These are phyloP conservation scores for Pyrenophora tritici-repentis DNA, from an alignment of 2,329 filamentous ascomycete genomes.

Conservation along the genomic window DNA sequence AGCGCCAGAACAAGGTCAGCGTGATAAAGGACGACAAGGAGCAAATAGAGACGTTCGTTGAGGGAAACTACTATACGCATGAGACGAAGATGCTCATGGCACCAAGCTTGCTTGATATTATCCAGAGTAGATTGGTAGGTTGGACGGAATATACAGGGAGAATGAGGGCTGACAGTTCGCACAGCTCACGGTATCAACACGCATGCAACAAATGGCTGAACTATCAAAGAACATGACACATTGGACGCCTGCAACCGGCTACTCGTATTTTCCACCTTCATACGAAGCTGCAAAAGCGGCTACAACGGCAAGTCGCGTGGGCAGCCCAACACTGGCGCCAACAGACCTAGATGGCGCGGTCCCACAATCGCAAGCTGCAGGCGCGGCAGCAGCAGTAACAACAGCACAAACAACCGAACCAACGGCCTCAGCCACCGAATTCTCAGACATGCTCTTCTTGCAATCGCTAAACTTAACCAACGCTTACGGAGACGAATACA, in stretches of 20 bases:
- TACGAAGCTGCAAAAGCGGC: slow-evolving; percentile 46
- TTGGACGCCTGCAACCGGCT: slow-evolving; percentile 63
- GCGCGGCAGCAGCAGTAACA: slow-evolving; percentile 10
- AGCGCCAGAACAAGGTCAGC: slow-evolving; percentile 55
- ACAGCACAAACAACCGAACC: slow-evolving; percentile 19
- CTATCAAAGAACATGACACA: slow-evolving; percentile 59
- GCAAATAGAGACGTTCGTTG: slow-evolving; percentile 56
- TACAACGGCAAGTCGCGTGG: slow-evolving; percentile 32
- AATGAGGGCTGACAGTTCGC: slow-evolving; percentile 6
- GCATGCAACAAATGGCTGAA: slow-evolving; percentile 61
- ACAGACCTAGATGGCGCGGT: slow-evolving; percentile 33
- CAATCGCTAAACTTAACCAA: slow-evolving; percentile 58
- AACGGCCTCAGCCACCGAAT: slow-evolving; percentile 26
- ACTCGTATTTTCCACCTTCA: slow-evolving; percentile 61
- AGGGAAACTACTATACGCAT: slow-evolving; percentile 66
- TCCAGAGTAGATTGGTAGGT: slow-evolving; percentile 60
- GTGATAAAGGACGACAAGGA: slow-evolving; percentile 43
- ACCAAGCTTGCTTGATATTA: slow-evolving; percentile 62
- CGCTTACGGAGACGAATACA: slow-evolving; percentile 63
- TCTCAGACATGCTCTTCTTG: slow-evolving; percentile 43
- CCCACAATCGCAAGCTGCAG: slow-evolving; percentile 29
- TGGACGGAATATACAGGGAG: neutral
- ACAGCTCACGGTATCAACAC: slow-evolving; percentile 61
- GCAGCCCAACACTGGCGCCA: slow-evolving; percentile 37
- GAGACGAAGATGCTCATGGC: slow-evolving; percentile 66